Evolutionary conservation across 2,329 filamentous ascomycete species (phyloP), one percentile per base, ranked within the genome.

Genomic region (Ramularia endophylla): DNA sequence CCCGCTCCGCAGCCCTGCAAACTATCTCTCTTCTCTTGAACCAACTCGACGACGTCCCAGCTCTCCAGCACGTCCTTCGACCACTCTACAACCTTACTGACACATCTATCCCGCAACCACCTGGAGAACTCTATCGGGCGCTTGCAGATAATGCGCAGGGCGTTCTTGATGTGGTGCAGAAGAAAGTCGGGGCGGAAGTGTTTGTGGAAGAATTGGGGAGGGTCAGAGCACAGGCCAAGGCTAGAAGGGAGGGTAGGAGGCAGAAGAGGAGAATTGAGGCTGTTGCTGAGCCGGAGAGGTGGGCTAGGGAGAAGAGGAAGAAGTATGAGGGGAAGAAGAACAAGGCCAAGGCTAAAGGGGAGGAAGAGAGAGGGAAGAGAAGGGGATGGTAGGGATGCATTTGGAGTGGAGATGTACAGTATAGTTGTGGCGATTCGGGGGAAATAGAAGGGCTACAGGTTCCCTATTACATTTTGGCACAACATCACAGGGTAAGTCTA

Each of bases 241-340:
- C 75, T 50, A 79, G 83, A 56, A 74, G 92, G 52, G 79, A 87
- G 60, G 78, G 81, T 56, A 72, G 94, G 50, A 79, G 83, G 40
- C 78, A 75, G 50, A 98, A 98, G 77, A 78, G 92, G 57, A 86
- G 87, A 66, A 86, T 97, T 50, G 89, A 94, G 61, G 86, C 86
- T 8, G 81, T 98, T 17, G 77, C 77, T 36, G 78, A 84, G 58
- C 92, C 92, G 1, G 90, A 92, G 67, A 83, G 74, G 60, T 80
- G 81, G 55, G 86, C 81, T 19, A 72, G 75, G 58, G 81, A 84
- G 54, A 95, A 95, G 79, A 80, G 77, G 61, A 85, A 83, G 70
- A 88, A 83, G 71, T 75, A 85, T 48, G 87, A 92, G 61, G 80
- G 82, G 70, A 92, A 92, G 72, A 88, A 82, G 68, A 83, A 83